Percentiles rank a stretch among this genome's conserved stretches.
Conservation (phyloP, 2,329 filamentous ascomycete genomes). For the Paecilomyces fulvus region DNA sequence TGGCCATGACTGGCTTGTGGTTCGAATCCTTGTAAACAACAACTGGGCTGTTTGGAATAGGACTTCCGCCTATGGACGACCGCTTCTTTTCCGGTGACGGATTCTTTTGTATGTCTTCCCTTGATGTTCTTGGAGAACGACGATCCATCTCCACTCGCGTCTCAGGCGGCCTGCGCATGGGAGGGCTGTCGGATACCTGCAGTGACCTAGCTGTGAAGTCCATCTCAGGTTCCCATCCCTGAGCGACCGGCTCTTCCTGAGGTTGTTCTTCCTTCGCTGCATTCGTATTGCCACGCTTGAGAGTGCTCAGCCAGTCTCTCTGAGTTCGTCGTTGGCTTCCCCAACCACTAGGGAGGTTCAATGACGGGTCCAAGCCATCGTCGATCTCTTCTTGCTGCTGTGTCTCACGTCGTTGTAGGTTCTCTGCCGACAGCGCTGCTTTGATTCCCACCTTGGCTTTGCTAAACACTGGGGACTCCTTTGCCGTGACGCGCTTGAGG, state of each 20-base stretch:
- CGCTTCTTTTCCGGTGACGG: constrained; percentile 8
- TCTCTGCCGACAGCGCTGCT: constrained; percentile 25
- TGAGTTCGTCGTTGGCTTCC: constrained; percentile 23
- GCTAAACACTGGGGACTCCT: constrained; percentile 32
- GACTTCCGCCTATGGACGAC: constrained; percentile 14
- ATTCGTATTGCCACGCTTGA: constrained; percentile 14
- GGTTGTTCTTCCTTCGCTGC: constrained; percentile 11
- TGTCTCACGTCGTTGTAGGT: constrained; percentile 28
- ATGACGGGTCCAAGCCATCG: constrained; percentile 17
- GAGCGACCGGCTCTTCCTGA: constrained; percentile 8
- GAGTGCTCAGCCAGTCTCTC: constrained; percentile 28
- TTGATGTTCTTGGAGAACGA: constrained; percentile 2
- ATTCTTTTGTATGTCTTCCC: constrained; percentile 12
- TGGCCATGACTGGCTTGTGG: constrained; percentile 19
- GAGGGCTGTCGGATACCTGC: constrained; percentile 23
- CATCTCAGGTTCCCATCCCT: constrained; percentile 17
- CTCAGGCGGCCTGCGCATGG: constrained; percentile 16
- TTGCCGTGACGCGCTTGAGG: constrained; percentile 29
- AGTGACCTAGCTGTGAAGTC: constrained; percentile 19
- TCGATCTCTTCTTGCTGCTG: constrained; percentile 12
- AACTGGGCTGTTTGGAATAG: constrained; percentile 31
- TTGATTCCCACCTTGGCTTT: constrained; percentile 25
- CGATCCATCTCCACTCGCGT: constrained; percentile 7
- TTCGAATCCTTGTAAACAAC: constrained; percentile 26
- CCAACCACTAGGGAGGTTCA: constrained; percentile 32